A percentile compares a stretch with the other conserved stretches of the same genome.
Evolutionary conservation across 225 moss, liverwort and hornwort species (phyloP).

Genomic region (Climacium dendroides): DNA sequence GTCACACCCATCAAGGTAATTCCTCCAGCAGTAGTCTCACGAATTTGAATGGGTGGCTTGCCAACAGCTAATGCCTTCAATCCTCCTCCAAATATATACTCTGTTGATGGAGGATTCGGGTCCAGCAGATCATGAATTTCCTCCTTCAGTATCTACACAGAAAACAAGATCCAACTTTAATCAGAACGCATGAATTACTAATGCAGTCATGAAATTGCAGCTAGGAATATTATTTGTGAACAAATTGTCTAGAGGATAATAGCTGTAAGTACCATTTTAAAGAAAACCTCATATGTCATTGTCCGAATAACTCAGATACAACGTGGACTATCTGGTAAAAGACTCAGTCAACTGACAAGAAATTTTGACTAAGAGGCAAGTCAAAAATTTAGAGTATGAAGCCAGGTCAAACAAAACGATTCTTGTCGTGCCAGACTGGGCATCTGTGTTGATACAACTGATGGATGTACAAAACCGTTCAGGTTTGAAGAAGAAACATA

Average conservation of each 20-base stretch:
- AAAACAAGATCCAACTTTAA: neutral
- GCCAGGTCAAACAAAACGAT: neutral
- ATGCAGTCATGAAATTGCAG: neutral
- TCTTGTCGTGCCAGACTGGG: neutral
- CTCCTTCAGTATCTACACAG: conserved; percentile 74
- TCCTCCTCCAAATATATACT: conserved; percentile 58
- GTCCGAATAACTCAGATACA: neutral
- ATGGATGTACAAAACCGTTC: neutral
- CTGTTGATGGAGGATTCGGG: conserved; percentile 75
- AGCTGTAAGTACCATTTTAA: neutral
- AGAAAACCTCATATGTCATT: neutral
- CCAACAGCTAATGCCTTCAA: conserved; percentile 53
- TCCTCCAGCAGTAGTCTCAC: conserved; percentile 80
- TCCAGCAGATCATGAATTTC: conserved; percentile 93
- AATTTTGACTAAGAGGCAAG: neutral
- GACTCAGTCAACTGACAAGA: neutral
- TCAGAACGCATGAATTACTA: neutral
- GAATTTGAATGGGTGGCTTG: conserved; percentile 89
- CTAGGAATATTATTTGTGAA: neutral
- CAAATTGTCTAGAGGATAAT: neutral
- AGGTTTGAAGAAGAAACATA: neutral
- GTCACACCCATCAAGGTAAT: conserved; percentile 90
- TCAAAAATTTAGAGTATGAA: neutral
- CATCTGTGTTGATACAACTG: neutral
- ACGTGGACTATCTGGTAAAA: neutral